Conservation (phyloP, 768 basidiomycete species). For the Gloeostereum incarnatum region DNA sequence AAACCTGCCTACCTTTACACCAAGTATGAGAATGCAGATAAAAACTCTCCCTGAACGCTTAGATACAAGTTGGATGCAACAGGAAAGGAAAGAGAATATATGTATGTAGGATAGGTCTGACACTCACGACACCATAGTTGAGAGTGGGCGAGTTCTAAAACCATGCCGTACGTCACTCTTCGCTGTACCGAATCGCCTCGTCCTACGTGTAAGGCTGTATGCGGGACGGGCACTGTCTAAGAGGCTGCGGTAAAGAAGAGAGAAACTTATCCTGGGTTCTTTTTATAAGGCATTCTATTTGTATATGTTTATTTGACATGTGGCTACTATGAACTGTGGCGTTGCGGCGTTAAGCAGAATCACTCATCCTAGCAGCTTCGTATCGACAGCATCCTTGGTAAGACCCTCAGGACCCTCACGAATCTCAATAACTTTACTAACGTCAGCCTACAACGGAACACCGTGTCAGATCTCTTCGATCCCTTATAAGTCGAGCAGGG, state of each 20-base stretch:
- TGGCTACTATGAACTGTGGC: too few relatives aligned
- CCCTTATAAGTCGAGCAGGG: too few relatives aligned
- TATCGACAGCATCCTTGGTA: slow-evolving; percentile 63
- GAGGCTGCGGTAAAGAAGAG: slow-evolving; percentile 8
- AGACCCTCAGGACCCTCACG: slow-evolving; percentile 76
- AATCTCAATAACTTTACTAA: slow-evolving; percentile 74
- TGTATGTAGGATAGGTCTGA: slow-evolving; percentile 17
- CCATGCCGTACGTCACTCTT: slow-evolving; percentile 8
- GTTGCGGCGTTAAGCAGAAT: too few relatives aligned
- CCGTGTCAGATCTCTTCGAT: slow-evolving; percentile 2
- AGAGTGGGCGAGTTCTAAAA: slow-evolving; percentile 11
- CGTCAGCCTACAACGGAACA: slow-evolving; percentile 44
- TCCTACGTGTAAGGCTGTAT: slow-evolving; percentile 6
- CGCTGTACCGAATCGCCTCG: slow-evolving; percentile 15
- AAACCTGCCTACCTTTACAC: too few relatives aligned
- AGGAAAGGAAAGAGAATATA: too few relatives aligned
- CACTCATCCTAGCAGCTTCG: slow-evolving; percentile 35
- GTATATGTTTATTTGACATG: too few relatives aligned
- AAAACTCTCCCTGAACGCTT: too few relatives aligned
- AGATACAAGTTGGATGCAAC: too few relatives aligned
- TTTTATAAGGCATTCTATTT: too few relatives aligned
- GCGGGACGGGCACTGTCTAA: slow-evolving; percentile 13
- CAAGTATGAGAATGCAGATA: too few relatives aligned
- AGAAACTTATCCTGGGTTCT: too few relatives aligned
- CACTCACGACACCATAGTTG: slow-evolving; percentile 16